These are phyloP conservation scores for Leishmania turanica DNA, from an alignment of 208 protist genomes.

Conservation along the genomic window DNA sequence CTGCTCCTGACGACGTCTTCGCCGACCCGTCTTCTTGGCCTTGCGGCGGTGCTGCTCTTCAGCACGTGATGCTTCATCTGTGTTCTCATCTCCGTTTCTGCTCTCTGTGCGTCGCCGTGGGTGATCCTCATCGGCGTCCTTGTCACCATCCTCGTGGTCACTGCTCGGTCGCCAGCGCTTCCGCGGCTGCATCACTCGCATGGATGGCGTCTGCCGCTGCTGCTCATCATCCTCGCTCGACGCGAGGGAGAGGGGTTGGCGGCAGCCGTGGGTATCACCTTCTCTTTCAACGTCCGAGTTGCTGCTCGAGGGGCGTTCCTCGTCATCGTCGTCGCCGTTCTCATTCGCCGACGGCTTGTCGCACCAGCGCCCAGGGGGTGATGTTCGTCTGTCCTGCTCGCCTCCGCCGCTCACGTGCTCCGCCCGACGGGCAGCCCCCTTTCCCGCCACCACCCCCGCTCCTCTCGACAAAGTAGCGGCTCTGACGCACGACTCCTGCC, in stretches of 20 bases:
- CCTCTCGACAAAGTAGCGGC: neutral
- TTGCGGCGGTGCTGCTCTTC: constrained; percentile 16
- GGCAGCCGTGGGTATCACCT: neutral
- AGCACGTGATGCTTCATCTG: neutral
- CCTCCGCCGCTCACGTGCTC: constrained; percentile 5
- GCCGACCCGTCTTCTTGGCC: constrained; percentile 24
- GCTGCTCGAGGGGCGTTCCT: neutral
- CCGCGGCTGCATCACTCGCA: neutral
- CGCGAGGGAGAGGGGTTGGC: neutral
- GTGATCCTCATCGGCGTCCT: neutral
- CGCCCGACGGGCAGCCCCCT: neutral
- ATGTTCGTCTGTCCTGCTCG: neutral
- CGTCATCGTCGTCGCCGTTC: neutral
- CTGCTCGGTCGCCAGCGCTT: constrained; percentile 2
- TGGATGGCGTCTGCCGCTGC: neutral
- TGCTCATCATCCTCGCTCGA: constrained; percentile 8
- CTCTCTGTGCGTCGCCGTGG: neutral
- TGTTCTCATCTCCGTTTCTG: neutral
- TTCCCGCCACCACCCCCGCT: neutral
- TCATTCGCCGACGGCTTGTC: neutral
- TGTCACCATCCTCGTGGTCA: neutral
- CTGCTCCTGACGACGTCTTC: constrained; percentile 23
- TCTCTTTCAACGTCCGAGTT: neutral
- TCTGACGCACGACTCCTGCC: neutral
- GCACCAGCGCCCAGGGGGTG: neutral